Base-by-base conservation (phyloP, 2,329 filamentous ascomycete genomes). In the Cadophora luteo-olivacea region DNA sequence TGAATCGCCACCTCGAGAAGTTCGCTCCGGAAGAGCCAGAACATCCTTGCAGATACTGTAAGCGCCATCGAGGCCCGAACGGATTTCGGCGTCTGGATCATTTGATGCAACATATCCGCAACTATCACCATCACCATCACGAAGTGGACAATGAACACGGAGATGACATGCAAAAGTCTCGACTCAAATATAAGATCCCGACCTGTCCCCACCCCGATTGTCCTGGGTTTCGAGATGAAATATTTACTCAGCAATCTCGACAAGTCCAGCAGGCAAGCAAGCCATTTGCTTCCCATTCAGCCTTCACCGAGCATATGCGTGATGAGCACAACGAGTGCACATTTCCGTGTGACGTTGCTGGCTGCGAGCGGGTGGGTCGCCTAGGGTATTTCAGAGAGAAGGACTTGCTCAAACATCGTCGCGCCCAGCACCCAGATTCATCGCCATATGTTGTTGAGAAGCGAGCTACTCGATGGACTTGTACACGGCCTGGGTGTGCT, bases 51-150 rank as follows among this genome's bases (percentile, higher is more conserved):
- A 65, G 52, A 0, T 75, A 76, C 49, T 81, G 80, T 70, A 79
- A 73, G 58, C 75, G 68, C 19, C 73, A 80, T 61, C 75, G 74
- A n/a, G 79, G 78, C 2, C 68, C 70, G 1, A 64, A 77, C 6
- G 78, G 77, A 0, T 82, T 82, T 65, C 76, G 72, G 32, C 77
- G 80, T n/a, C 74, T 70, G 6, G 80, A 82, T 61, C 80, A 82
- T 64, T 71, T 82, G 0, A 68, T 71, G 4, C 80, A 82, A 33
- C 81, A 82, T 65, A 69, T 81, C 22, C 72, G 71, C 1, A 75
- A 76, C 0, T 81, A 80, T 58, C 80, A 82, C 69, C 76, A 79
- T 48, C n/a, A n/a, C n/a, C n/a, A n/a, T n/a, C 75, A 78, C 16
- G 75, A 78, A 1, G 57, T 45, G 1, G 61, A 67, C 14, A 12